Base-by-base conservation (phyloP, 176 grass and related monocot genomes). In the Carex pumila region DNA sequence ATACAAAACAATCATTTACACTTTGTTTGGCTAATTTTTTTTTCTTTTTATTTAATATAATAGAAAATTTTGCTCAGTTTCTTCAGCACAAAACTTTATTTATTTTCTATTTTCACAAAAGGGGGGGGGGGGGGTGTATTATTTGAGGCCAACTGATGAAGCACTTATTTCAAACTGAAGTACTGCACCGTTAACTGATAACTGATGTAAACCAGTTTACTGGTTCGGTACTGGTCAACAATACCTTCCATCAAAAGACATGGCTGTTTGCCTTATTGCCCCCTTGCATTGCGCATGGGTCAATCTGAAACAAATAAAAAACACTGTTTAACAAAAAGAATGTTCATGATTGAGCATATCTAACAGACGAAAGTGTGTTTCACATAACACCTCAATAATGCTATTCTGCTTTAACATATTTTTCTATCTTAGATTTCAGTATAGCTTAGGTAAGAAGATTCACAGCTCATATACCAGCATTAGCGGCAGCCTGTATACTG, bases 191-290 rank as follows among this genome's bases (percentile, higher is more conserved):
- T 17, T 50, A 21, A 47, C 7, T 73, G 43, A 49, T 73, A 21
- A 47, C 7, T 73, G 43, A 49, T 73, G 41, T n/a, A 49, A 73
- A 50, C 2, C 17, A 25, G 8, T 22, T 22, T 73, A 50, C 41
- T 49, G 41, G 70, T 49, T 7, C 3, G 34, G n/a, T 73, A 73
- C n/a, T 53, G 49, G 49, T 76, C 22, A 76, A 19, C 19, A 76
- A 73, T 89, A 98, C 93, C 96, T 95, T 93, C 91, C 93, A 83
- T 98, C 91, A 81, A 87, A 90, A 0, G 93, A 95, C 17, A 93
- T 68, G 52, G 91, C 93, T 10, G 96, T 95, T 82, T 98, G 91
- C 80, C 93, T 87, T 95, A 98, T 90, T 17, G 91, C 80, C 62
- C 89, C 89, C 80, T 89, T 99, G 87, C 91, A 90, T 74, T 94